Base-by-base conservation (phyloP, 129 eudicot species). In the Ambrosia trifida region DNA sequence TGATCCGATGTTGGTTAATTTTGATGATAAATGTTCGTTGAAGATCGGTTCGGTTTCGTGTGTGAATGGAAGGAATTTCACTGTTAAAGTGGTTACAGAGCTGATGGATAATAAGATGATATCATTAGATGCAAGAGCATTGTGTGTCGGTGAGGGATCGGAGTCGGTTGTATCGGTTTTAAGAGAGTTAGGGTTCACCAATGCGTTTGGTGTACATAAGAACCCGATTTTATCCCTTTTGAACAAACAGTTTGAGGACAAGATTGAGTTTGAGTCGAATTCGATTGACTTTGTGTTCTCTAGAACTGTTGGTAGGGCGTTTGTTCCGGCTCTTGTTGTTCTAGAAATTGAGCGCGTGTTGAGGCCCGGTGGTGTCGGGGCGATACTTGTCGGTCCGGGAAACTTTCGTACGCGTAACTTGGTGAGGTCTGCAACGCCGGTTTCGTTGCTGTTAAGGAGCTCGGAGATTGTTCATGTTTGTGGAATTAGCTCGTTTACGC, bases 311-410 rank as follows among this genome's bases (percentile, higher is more conserved):
- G 86, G 85, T 66, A 76, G 72, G 86, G 90, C 83, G 10, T 85
- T 89, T 1, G 96, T 94, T 19, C 98, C 98, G 0, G 84, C 93
- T 36, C 97, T 89, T 68, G 84, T 87, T 1, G 97, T 89, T 59
- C 67, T 76, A 11, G 98, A 94, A 76, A 81, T 90, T 10, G 98
- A 94, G 85, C 97, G 98, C 3, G 78, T 94, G 30, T 70, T 94
- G 31, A 87, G 88, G 5, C 96, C 98, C 0, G 97, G 96, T 68
- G 98, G 98, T 44, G 73, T 76, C 31, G 98, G 89, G 11, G 97
- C 90, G n/a, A 68, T 89, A 77, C 88, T 94, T 12, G 84, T 94
- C 4, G 88, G 87, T 28, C 45, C 75, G 1, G 74, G 60, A 4
- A 44, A 69, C 45, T 85, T 85, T n/a, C 70, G 80, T 78, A 45